Conservation (phyloP, 2,329 filamentous ascomycete species). For the Fusarium tricinctum region DNA sequence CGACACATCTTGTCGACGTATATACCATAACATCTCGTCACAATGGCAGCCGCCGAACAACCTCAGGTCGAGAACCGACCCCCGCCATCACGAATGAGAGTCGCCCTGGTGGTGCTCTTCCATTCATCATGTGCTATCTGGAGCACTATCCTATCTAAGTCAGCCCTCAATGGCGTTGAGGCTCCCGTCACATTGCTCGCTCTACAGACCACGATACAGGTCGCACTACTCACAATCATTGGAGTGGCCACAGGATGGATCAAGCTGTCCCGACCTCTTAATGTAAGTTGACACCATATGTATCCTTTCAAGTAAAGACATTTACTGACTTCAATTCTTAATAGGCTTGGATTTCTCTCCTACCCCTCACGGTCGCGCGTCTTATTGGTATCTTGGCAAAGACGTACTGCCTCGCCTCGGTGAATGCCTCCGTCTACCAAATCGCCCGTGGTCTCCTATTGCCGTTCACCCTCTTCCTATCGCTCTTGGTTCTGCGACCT, state of each 20-base stretch:
- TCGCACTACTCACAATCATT: constrained; percentile 43
- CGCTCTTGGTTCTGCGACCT: constrained; percentile 47
- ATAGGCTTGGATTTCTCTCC: constrained; percentile 46
- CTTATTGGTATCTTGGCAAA: constrained; percentile 48
- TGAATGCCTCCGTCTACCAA: constrained; percentile 49
- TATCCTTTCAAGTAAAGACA: not conserved
- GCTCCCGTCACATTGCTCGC: constrained; percentile 47
- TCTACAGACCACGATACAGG: constrained; percentile 46
- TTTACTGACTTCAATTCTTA: not conserved
- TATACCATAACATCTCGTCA: constrained; percentile 27
- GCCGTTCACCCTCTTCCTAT: constrained; percentile 48
- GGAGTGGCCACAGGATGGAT: constrained; percentile 47
- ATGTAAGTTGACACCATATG: constrained; percentile 28
- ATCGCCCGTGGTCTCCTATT: constrained; percentile 48
- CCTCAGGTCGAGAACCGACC: constrained; percentile 33
- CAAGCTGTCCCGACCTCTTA: constrained; percentile 41
- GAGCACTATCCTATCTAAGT: constrained; percentile 49
- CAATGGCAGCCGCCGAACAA: constrained; percentile 41
- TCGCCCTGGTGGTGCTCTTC: constrained; percentile 47
- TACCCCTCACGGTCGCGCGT: constrained; percentile 47
- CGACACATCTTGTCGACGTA: constrained; percentile 12
- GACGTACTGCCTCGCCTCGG: constrained; percentile 49
- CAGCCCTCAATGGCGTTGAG: constrained; percentile 48
- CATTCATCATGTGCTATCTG: constrained; percentile 49
- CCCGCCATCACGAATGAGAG: constrained; percentile 39